phyloP scores from a whole-genome alignment of 2,329 filamentous ascomycete genomes.

The Nemania diffusa region DNA sequence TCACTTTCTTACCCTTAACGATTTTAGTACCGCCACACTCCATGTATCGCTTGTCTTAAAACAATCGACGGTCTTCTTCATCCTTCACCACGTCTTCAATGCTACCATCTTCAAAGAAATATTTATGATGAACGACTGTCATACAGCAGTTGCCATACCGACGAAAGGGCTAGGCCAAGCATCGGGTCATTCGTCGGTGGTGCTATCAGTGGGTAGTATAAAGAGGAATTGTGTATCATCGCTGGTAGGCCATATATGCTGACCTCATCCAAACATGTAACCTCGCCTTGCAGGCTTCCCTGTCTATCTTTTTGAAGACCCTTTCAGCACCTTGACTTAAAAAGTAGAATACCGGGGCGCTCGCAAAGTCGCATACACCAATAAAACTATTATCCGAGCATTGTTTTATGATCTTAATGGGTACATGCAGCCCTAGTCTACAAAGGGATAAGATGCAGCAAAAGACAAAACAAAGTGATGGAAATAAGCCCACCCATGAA shows the following conservation, averaged over 20 bases:
- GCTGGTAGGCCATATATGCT: not conserved
- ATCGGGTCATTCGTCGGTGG: not conserved
- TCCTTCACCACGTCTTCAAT: conserved; percentile 3
- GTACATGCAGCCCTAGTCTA: too few relatives aligned
- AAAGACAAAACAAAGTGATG: not conserved
- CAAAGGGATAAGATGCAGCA: conserved; percentile 7
- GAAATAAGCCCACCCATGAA: conserved; percentile 6
- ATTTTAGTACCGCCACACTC: not conserved
- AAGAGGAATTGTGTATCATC: not conserved
- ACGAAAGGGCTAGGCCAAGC: not conserved
- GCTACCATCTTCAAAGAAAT: not conserved
- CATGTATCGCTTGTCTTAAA: conserved; percentile 9
- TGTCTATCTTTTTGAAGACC: not conserved
- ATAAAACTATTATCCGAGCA: too few relatives aligned
- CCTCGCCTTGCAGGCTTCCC: not conserved
- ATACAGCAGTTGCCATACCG: not conserved
- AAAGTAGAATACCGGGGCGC: too few relatives aligned
- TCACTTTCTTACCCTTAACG: not conserved
- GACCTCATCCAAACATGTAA: conserved; percentile 13
- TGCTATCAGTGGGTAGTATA: not conserved
- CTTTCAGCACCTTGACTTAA: too few relatives aligned
- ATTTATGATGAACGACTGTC: not conserved
- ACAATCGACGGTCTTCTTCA: not conserved
- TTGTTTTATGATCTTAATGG: too few relatives aligned
- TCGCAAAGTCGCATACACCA: too few relatives aligned